phyloP scores from a whole-genome alignment of 345 rosid genomes.

The Boechera retrofracta region DNA sequence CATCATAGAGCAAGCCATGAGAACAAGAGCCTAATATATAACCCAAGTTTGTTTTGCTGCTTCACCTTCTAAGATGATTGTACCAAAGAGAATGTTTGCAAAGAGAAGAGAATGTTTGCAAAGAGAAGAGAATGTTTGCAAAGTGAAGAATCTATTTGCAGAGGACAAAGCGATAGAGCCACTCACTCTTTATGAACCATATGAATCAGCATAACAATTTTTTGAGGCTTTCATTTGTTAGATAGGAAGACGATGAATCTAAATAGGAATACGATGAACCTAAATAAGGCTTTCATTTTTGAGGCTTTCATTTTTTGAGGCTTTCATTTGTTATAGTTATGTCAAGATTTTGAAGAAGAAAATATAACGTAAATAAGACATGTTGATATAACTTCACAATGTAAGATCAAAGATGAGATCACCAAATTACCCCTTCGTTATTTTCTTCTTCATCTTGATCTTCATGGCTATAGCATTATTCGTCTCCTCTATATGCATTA shows the following conservation, averaged over 20 bases:
- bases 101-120: background rate
- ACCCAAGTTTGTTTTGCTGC: conserved; percentile 12
- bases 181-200: background rate
- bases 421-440: background rate
- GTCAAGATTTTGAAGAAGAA: too few relatives aligned
- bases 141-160: conserved; percentile 5
- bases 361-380: too few relatives aligned
- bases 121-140: background rate
- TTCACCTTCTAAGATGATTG: conserved; percentile 9
- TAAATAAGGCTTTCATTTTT: too few relatives aligned
- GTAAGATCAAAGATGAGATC: background rate
- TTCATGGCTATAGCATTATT: background rate
- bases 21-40: conserved; percentile 6
- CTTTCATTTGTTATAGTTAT: too few relatives aligned
- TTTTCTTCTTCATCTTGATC: background rate
- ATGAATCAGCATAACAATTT: too few relatives aligned
- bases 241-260: too few relatives aligned
- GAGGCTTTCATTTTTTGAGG: too few relatives aligned
- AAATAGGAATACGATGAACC: too few relatives aligned
- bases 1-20: conserved; percentile 26
- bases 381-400: background rate
- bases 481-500: too few relatives aligned
- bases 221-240: too few relatives aligned
- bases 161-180: background rate
- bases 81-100: conserved; percentile 1